A percentile compares a stretch with the other conserved stretches of the same genome.
Conservation (phyloP, 495 filamentous ascomycete genomes). For the Staphylotrichum tortipilum region DNA sequence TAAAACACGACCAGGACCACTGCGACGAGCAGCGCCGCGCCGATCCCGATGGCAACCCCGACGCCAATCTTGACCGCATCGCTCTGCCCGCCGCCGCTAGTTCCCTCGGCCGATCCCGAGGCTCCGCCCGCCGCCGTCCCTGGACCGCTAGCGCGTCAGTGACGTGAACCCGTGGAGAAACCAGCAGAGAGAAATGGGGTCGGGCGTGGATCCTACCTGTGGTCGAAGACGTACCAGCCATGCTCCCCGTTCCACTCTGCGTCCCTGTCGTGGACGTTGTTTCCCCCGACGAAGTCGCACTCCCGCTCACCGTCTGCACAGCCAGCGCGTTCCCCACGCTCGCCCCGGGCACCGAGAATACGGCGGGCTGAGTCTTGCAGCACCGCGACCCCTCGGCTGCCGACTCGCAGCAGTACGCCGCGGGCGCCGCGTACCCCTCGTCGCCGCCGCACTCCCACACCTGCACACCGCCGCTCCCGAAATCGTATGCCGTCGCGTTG, state of each 20-base stretch:
- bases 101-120: no score
- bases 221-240: no score
- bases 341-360: constrained; percentile 7
- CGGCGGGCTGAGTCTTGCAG: constrained; percentile 1
- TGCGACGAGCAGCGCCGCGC: background rate
- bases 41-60: background rate
- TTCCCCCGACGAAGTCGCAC: background rate
- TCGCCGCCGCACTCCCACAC: constrained; percentile 9
- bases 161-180: no score
- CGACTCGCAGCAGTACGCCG: constrained; percentile 13
- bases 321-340: constrained; percentile 4
- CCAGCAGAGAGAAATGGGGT: no score
- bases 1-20: background rate
- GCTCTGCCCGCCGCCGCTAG: background rate
- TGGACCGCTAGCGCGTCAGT: no score
- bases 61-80: background rate
- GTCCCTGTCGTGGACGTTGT: no score
- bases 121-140: background rate
- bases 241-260: no score
- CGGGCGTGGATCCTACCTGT: no score
- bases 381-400: background rate
- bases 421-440: constrained; percentile 7
- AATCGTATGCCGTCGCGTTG: constrained; percentile 1
- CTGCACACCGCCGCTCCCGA: constrained; percentile 6
- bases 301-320: constrained; percentile 1